Percentiles rank a stretch among this genome's conserved stretches.
Evolutionary conservation across 306 rosid species (phyloP).

Genomic region (Elaeagnus macrophylla): DNA sequence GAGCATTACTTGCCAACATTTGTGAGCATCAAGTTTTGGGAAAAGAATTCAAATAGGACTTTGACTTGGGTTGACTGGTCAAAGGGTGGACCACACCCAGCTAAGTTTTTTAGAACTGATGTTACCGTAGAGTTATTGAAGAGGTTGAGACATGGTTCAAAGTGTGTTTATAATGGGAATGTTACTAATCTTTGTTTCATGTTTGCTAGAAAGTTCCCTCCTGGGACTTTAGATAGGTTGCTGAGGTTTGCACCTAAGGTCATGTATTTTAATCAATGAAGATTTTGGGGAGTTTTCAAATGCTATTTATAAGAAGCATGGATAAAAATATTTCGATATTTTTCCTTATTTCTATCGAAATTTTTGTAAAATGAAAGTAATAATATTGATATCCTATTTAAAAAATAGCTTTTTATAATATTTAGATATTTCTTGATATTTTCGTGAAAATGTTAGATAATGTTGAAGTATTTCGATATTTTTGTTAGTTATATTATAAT

Average conservation of each 20-base stretch:
- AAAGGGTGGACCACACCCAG: constrained; percentile 67
- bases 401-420: no score
- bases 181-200: constrained; percentile 36
- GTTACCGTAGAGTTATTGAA: constrained; percentile 41
- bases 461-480: no score
- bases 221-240: constrained; percentile 34
- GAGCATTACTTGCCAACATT: constrained; percentile 79
- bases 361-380: no score
- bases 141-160: constrained; percentile 32
- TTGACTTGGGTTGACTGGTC: constrained; percentile 91
- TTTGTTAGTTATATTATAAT: no score
- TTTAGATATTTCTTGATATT: no score
- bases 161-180: constrained; percentile 37
- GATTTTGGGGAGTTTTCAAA: neutral
- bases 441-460: no score
- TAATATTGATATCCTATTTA: no score
- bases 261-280: constrained; percentile 37
- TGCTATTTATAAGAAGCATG: neutral
- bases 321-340: no score
- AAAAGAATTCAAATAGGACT: constrained; percentile 52
- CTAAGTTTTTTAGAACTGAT: constrained; percentile 31
- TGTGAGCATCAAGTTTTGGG: constrained; percentile 40
- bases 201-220: constrained; percentile 68
- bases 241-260: constrained; percentile 45
- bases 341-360: no score